Percentiles rank a stretch among this genome's conserved stretches.
These are phyloP conservation scores for Talinum fruticosum DNA, from an alignment of 148 eudicot species.

Conservation along the genomic window DNA sequence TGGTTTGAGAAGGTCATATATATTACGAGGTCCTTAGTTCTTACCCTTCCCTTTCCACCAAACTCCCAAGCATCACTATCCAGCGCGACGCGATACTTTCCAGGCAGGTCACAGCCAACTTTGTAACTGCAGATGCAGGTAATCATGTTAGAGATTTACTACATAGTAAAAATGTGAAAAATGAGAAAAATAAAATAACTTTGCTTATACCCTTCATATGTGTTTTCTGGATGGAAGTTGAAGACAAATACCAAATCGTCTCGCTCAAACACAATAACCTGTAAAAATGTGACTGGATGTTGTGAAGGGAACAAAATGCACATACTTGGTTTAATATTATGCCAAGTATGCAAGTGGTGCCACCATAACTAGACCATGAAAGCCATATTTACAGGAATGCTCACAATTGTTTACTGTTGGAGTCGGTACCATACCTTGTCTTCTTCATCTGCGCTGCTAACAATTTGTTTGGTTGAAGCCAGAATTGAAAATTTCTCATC, in stretches of 20 bases:
- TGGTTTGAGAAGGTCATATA: background rate
- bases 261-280: conserved; percentile 96
- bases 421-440: conserved; percentile 56
- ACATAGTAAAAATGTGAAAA: too few relatives aligned
- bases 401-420: background rate
- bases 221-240: conserved; percentile 83
- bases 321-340: background rate
- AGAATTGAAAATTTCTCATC: conserved; percentile 82
- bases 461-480: conserved; percentile 66
- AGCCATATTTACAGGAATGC: background rate
- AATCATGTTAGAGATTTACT: background rate
- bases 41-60: conserved; percentile 97
- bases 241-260: conserved; percentile 93
- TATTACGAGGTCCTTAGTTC: conserved; percentile 10
- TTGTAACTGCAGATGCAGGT: conserved; percentile 54
- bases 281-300: conserved; percentile 16
- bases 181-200: background rate
- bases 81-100: conserved; percentile 91
- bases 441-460: conserved; percentile 80
- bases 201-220: conserved; percentile 76
- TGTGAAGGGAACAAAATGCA: background rate
- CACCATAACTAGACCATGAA: background rate
- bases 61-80: conserved; percentile 94
- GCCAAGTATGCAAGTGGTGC: background rate
- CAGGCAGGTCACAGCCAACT: conserved; percentile 97